Base-by-base conservation (phyloP, 768 basidiomycete genomes). In the Plicaturopsis crispa region DNA sequence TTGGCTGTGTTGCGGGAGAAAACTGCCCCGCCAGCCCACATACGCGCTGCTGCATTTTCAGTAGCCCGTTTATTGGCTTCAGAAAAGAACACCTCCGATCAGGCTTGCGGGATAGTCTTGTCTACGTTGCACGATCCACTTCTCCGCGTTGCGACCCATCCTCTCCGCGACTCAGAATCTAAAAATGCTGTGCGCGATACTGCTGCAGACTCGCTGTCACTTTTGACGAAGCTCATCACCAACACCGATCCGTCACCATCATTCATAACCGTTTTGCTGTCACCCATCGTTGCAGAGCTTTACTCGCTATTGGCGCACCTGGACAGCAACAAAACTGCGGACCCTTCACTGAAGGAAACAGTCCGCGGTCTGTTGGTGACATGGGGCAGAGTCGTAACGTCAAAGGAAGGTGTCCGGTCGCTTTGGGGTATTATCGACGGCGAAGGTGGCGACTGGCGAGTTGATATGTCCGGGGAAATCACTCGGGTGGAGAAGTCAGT, bases 241-340 rank as follows among this genome's bases (percentile, higher is more conserved):
- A 85, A 91, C 47, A 75, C 80, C 4, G 87, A 93, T 45, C 88
- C 89, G 4, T 82, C 85, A 3, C 84, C 88, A 1, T 55, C 61
- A 2, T 66, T 88, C 30, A 69, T 88, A 28, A 68, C 77, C 0
- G 54, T 63, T 14, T 49, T 90, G 5, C 53, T 91, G 6, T 78
- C 81, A 1, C 85, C 87, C 1, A 73, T 93, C 23, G 47, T 84
- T 0, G 60, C 80, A 0, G 57, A 73, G 1, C 56, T 94, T 5
- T 90, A 89, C 55, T 67, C 77, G 2, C 61, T 92, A 2, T 58
- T 72, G 3, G 68, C 65, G 41, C 62, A 76, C 41, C 50, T 90
- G 6, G 70, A 77, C 20, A 59, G 54, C 17, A 54, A 58, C 20
- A 81, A 72, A 48, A 69, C 78, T 3, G 67, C 79, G 4, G 84